Conservation (phyloP, 2,329 filamentous ascomycete species). For the Fusarium buxicola region DNA sequence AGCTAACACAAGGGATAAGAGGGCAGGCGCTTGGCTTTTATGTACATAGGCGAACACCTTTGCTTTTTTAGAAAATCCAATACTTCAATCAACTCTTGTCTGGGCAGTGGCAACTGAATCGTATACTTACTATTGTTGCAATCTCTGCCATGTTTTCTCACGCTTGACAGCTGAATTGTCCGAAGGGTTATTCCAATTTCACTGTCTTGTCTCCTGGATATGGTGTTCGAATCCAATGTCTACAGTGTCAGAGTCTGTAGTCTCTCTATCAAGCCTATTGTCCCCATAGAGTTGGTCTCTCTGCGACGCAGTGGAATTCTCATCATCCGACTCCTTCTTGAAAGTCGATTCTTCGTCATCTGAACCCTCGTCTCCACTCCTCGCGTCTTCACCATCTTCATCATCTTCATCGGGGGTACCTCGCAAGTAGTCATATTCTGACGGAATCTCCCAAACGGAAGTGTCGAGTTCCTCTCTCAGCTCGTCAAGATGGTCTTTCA, state of each 20-base stretch:
- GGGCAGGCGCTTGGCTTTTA: constrained; percentile 3
- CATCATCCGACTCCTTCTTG: background rate
- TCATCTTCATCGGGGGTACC: background rate
- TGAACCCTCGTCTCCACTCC: background rate
- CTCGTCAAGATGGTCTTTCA: constrained; percentile 16
- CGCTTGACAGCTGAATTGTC: background rate
- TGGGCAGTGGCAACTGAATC: background rate
- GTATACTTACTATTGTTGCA: background rate
- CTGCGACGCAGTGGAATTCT: background rate
- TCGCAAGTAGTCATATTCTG: background rate
- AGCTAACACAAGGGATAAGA: background rate
- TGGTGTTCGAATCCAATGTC: background rate
- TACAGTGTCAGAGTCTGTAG: background rate
- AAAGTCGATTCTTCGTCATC: background rate
- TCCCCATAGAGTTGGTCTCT: rapidly evolving
- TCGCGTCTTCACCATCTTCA: background rate
- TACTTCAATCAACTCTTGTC: background rate
- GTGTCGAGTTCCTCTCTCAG: constrained; percentile 15
- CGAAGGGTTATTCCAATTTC: background rate
- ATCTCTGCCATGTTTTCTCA: background rate
- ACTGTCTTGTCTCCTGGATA: no score
- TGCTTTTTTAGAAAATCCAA: background rate
- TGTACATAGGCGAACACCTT: background rate
- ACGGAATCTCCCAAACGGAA: background rate
- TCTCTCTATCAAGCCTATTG: background rate